Base-by-base conservation (phyloP, 2,329 filamentous ascomycete species). In the Beauveria pseudobassiana region DNA sequence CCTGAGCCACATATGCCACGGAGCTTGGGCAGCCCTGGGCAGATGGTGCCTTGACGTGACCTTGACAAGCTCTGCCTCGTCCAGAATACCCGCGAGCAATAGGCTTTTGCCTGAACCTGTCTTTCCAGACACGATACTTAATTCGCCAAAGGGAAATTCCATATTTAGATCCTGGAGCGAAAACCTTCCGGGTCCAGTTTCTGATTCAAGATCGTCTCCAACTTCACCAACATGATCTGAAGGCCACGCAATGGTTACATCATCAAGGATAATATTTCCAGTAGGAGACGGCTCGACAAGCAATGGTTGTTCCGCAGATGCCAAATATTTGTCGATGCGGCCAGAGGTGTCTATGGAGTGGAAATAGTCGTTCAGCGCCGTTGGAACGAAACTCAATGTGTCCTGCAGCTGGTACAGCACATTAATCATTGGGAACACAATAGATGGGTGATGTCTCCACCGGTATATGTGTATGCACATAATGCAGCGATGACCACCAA, bases 81-180 rank as follows among this genome's bases (percentile, higher is more conserved):
- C 58, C 8, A 61, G 24, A 38, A 61, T 61, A 16, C 48, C 49
- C 4, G 49, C 28, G 16, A 61, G 24, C 20, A 61, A 34, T 10
- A 61, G 40, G 14, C 14, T 34, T 38, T 61, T 61, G 20, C 58
- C 58, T 5, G 38, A 46, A 4, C 49, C 58, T 16, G 51, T 52
- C 40, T 61, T 61, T 12, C 50, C 58, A 38, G 50, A 61, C 12
- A 61, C 51, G 24, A 61, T 45, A 20, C 38, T 53, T 8, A 61
- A 20, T 26, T 26, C 26, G 3, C 49, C 58, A 20, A 12, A 10
- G 4, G 58, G 58, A 12, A 61, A 61, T 18, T n/a, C 40, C 2
- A 61, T 28, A 26, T 38, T 54, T 8, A 61, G 34, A 14, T 54
- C 8, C 20, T 12, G 16, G 16, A 61, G 40, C 18, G 30, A 12